Base-by-base conservation (phyloP, 2,329 filamentous ascomycete species). In the Exophiala bonariae region DNA sequence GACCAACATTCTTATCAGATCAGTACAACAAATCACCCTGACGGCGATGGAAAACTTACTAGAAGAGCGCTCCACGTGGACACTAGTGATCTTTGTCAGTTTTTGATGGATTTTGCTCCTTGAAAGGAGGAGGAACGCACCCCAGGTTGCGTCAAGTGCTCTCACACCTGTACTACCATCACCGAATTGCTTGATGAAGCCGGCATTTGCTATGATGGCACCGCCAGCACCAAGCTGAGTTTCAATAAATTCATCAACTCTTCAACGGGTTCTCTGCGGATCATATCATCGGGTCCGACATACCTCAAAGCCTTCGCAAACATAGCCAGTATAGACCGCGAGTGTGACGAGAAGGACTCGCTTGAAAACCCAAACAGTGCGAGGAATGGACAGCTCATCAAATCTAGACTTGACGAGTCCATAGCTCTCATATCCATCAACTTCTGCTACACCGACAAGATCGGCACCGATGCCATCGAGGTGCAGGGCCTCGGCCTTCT, bases 221-320 rank as follows among this genome's bases (percentile, higher is more conserved):
- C 23, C 23, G 6, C 23, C 23, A 26, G 23, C 23, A 26, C 23
- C 19, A 36, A 16, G 33, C 19, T 16, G 19, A n/a, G n/a, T n/a
- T n/a, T n/a, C n/a, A n/a, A n/a, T n/a, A n/a, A n/a, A n/a, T n/a
- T n/a, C n/a, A n/a, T n/a, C n/a, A n/a, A n/a, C 23, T 26, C 23
- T 26, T 26, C 23, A 26, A 6, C 23, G 11, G 23, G 6, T 11
- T 11, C 23, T 11, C n/a, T n/a, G n/a, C n/a, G n/a, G n/a, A n/a
- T n/a, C n/a, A n/a, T n/a, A n/a, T 26, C 23, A 26, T 26, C 23
- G 11, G 23, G 6, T 11, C 23, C 23, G 6, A 5, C 33, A 18
- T 36, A 36, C 33, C 33, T 36, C 33, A 16, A 36, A 36, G 4
- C 33, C 33, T 36, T 36, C 33, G 16, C 33, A 36, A 16, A 36